phyloP scores from a whole-genome alignment of 441 rosid genomes.

The Francoa sonchifolia region DNA sequence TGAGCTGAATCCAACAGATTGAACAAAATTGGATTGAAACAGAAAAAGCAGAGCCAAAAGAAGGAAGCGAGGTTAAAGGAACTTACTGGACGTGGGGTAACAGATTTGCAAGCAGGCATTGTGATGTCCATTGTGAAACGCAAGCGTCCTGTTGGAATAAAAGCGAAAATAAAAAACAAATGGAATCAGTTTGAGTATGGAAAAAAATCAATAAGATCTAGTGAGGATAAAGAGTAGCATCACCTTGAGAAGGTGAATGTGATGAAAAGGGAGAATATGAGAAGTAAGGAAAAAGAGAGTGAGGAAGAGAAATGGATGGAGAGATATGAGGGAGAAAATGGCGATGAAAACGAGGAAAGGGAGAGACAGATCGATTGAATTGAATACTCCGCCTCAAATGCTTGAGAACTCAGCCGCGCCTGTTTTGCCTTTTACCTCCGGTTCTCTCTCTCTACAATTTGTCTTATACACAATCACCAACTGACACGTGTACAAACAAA shows the following conservation, averaged over 20 bases:
- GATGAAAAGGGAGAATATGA: neutral
- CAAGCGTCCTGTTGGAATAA: neutral
- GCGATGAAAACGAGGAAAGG: neutral
- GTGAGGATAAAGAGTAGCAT: too few species aligned
- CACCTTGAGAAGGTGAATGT: neutral
- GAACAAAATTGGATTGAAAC: neutral
- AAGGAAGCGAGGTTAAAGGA: conserved; percentile 2
- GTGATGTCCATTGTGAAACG: conserved; percentile 39
- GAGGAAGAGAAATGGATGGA: neutral
- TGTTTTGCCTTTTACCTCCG: too few species aligned
- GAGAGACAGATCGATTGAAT: neutral
- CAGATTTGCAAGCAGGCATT: conserved; percentile 46
- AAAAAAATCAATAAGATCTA: neutral
- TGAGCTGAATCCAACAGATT: neutral
- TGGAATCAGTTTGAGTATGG: neutral
- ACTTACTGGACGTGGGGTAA: conserved; percentile 46
- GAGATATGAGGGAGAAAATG: neutral
- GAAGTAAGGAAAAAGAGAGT: neutral
- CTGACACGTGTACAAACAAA: too few species aligned
- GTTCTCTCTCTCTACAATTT: too few species aligned
- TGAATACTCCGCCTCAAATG: too few species aligned
- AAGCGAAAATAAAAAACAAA: too few species aligned
- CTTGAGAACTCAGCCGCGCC: too few species aligned
- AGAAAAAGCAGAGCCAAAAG: neutral
- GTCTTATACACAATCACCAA: too few species aligned